phyloP scores from a whole-genome alignment of 2,329 filamentous ascomycete genomes.

The Boeremia lycopersici region DNA sequence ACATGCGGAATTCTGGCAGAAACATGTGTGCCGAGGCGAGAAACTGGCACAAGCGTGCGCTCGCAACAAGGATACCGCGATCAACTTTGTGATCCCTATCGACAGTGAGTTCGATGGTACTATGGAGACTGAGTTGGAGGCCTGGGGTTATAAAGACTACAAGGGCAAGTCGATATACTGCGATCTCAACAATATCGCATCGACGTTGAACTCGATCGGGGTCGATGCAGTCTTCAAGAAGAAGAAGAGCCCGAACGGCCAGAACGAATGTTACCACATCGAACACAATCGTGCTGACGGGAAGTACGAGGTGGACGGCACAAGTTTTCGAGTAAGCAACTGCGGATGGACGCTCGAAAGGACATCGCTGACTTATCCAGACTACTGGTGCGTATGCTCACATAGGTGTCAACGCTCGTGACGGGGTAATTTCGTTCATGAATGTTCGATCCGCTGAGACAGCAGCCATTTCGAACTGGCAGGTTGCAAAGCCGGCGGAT shows the following conservation, averaged over 20 bases:
- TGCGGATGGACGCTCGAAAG: too few species aligned
- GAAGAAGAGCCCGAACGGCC: background rate
- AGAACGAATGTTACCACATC: slow-evolving; percentile 5
- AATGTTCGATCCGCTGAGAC: slow-evolving; percentile 1
- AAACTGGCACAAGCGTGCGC: slow-evolving; percentile 2
- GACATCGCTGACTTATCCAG: background rate
- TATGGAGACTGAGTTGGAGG: background rate
- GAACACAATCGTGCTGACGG: background rate
- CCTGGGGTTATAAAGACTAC: slow-evolving; percentile 6
- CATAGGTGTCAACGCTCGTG: slow-evolving; percentile 8
- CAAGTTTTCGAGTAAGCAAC: background rate
- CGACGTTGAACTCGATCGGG: background rate
- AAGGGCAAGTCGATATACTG: background rate
- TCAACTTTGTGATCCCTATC: background rate
- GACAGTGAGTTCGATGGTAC: slow-evolving; percentile 8
- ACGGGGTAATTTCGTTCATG: slow-evolving; percentile 4
- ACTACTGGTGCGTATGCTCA: slow-evolving; percentile 1
- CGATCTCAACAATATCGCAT: background rate
- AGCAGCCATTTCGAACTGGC: background rate
- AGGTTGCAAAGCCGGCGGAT: background rate
- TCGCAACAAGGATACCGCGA: slow-evolving; percentile 5
- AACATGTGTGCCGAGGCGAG: slow-evolving; percentile 3
- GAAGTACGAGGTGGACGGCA: background rate
- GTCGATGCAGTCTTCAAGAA: slow-evolving; percentile 1
- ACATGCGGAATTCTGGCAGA: background rate